phyloP scores from a whole-genome alignment of 1,284 basidiomycete genomes.

The Austroboletus olivaceoglutinosus region DNA sequence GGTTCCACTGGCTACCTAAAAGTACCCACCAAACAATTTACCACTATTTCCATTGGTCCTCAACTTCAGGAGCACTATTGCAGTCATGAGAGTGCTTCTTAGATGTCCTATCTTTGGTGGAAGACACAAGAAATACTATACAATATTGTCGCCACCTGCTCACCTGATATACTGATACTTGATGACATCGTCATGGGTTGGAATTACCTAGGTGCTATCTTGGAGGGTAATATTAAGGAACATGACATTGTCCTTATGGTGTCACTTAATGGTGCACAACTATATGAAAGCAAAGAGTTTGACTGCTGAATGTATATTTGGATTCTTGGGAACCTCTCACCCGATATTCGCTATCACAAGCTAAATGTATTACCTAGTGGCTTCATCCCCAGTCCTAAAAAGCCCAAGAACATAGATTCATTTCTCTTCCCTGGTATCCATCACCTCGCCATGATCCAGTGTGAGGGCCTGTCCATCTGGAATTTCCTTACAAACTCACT shows the following conservation, averaged over 20 bases:
- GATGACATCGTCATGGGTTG: constrained; percentile 5
- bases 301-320: constrained; percentile 10
- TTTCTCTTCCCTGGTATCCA: not conserved
- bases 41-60: not conserved
- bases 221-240: not conserved
- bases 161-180: not conserved
- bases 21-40: not conserved
- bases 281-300: constrained; percentile 2
- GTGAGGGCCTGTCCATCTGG: not conserved
- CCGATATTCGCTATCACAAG: not conserved
- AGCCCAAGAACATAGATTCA: not conserved
- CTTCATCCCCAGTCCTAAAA: not conserved
- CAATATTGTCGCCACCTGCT: rapidly evolving
- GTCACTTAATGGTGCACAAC: not conserved
- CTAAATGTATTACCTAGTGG: not conserved
- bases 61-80: not conserved
- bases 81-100: not conserved
- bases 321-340: not conserved
- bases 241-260: not conserved
- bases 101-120: not conserved
- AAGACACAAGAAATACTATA: not conserved
- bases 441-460: not conserved
- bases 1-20: not conserved
- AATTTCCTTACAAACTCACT: not conserved
- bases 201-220: constrained; percentile 1